phyloP scores from a whole-genome alignment of 208 protist species.

The Acanthamoeba quina region DNA sequence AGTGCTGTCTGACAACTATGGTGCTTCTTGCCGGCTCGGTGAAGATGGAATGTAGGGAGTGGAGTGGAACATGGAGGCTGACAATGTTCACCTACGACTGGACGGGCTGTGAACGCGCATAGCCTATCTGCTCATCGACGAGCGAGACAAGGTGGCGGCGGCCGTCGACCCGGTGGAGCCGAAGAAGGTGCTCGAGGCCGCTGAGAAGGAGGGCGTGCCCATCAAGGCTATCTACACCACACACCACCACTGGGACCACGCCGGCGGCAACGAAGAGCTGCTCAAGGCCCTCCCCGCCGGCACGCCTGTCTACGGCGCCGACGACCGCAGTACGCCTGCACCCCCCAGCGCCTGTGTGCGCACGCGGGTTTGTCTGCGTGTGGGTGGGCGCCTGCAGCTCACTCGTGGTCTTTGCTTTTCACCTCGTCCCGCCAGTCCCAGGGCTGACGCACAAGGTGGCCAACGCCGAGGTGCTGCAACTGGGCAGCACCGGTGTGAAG shows the following conservation, averaged over 20 bases:
- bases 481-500: constrained; percentile 89
- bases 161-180: constrained; percentile 93
- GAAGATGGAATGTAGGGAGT: background rate
- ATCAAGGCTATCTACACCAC: constrained; percentile 92
- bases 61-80: too few species aligned
- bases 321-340: constrained; percentile 81
- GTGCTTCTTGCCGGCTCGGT: background rate
- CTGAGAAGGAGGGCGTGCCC: constrained; percentile 76
- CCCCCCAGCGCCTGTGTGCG: background rate
- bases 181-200: constrained; percentile 86
- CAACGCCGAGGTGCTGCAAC: constrained; percentile 87
- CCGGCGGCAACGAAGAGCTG: constrained; percentile 92
- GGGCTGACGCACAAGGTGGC: constrained; percentile 88
- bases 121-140: constrained; percentile 68
- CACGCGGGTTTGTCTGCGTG: too few species aligned
- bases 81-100: background rate
- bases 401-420: background rate
- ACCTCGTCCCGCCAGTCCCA: constrained; percentile 77
- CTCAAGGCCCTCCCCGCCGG: constrained; percentile 14
- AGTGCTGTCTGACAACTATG: constrained; percentile 66
- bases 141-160: constrained; percentile 30
- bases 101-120: background rate
- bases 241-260: constrained; percentile 96
- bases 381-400: too few species aligned
- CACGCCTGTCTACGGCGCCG: constrained; percentile 90